Conservation (phyloP, 371 early-diverging fungal species). For the Parasitella parasitica region DNA sequence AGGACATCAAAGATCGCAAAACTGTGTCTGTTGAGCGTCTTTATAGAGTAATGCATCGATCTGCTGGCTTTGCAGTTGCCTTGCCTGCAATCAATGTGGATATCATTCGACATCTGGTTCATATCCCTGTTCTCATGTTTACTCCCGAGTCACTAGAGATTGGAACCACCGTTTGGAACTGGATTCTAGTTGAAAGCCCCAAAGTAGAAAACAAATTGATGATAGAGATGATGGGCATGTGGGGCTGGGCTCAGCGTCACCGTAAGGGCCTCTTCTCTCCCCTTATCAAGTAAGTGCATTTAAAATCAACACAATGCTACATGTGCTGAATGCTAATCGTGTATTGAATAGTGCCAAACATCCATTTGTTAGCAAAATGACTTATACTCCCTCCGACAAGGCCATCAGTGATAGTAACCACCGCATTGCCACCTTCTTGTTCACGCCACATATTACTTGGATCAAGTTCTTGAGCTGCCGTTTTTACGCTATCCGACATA, state of each 20-base stretch:
- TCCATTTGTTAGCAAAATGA: slow-evolving; percentile 89
- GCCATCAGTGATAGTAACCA: slow-evolving; percentile 64
- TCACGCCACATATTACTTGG: slow-evolving; percentile 81
- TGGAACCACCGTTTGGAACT: slow-evolving; percentile 83
- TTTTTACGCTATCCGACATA: slow-evolving; percentile 79
- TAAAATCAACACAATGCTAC: neutral
- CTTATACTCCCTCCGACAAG: slow-evolving; percentile 88
- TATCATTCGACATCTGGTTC: slow-evolving; percentile 76
- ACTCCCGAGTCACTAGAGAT: slow-evolving; percentile 76
- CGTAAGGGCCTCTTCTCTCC: slow-evolving; percentile 78
- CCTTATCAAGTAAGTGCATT: slow-evolving; percentile 31
- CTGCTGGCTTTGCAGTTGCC: slow-evolving; percentile 17
- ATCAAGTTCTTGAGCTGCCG: slow-evolving; percentile 82
- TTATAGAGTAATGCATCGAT: slow-evolving; percentile 42
- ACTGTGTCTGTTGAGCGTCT: slow-evolving; percentile 50
- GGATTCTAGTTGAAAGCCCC: slow-evolving; percentile 79
- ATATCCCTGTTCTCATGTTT: slow-evolving; percentile 86
- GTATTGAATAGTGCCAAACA: slow-evolving; percentile 44
- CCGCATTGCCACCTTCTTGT: slow-evolving; percentile 59
- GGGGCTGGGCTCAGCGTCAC: slow-evolving; percentile 81
- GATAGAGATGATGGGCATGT: slow-evolving; percentile 77
- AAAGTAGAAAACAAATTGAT: slow-evolving; percentile 75
- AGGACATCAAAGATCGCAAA: slow-evolving; percentile 46
- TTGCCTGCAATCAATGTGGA: slow-evolving; percentile 61
- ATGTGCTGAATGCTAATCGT: too few species aligned